These are phyloP conservation scores for Sclerotinia minor DNA, from an alignment of 2,329 filamentous ascomycete species.

Conservation along the genomic window DNA sequence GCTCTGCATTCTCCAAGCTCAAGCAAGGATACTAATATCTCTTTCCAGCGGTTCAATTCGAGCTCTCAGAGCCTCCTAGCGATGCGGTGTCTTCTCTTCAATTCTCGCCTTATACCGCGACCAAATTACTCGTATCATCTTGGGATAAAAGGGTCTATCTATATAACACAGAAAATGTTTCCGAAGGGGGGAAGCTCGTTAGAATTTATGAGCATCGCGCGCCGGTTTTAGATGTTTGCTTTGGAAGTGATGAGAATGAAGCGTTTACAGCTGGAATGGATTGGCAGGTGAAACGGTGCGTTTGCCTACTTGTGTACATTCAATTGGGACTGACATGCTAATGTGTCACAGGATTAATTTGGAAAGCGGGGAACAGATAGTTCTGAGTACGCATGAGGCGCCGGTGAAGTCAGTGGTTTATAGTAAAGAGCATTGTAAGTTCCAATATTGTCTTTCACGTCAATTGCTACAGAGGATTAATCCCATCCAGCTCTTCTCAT, in stretches of 20 bases:
- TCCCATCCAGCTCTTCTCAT: conserved; percentile 64
- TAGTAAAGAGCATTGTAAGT: conserved; percentile 67
- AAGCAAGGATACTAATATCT: conserved; percentile 13
- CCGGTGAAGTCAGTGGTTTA: conserved; percentile 85
- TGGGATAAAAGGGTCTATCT: conserved; percentile 93
- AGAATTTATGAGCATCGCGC: conserved; percentile 77
- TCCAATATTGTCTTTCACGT: not conserved
- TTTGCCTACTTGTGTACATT: not conserved
- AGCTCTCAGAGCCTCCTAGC: conserved; percentile 76
- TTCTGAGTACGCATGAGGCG: conserved; percentile 75
- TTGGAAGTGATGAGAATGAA: conserved; percentile 77
- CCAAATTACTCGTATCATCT: conserved; percentile 81
- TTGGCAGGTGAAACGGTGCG: conserved; percentile 75
- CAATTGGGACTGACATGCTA: conserved; percentile 15
- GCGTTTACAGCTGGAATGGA: conserved; percentile 87
- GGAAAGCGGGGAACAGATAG: conserved; percentile 67
- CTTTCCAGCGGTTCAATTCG: conserved; percentile 67
- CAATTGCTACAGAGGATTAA: conserved; percentile 22
- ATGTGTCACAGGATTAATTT: conserved; percentile 62
- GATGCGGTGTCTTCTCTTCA: conserved; percentile 85
- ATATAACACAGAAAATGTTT: conserved; percentile 66
- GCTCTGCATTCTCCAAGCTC: conserved; percentile 19
- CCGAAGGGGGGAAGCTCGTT: conserved; percentile 60
- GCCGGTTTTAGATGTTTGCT: conserved; percentile 89
- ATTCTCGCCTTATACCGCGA: conserved; percentile 77